Conservation (phyloP, 2,329 filamentous ascomycete genomes). For the Alternaria sp. region DNA sequence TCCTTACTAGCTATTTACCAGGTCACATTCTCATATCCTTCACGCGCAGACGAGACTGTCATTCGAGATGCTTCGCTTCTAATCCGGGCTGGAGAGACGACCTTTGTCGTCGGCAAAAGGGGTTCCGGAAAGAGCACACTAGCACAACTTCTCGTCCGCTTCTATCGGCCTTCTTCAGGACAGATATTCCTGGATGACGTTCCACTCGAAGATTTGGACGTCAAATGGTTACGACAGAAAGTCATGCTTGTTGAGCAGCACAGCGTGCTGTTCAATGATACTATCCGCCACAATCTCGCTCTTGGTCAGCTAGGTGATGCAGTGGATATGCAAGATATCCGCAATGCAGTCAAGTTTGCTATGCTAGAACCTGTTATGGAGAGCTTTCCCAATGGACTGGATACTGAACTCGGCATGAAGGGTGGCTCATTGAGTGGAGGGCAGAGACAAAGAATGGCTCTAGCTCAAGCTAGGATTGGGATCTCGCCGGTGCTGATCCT, state of each 20-base stretch:
- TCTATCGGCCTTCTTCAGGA: conserved; percentile 73
- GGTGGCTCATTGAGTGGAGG: conserved; percentile 80
- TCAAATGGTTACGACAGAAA: conserved; percentile 76
- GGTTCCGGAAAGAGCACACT: conserved; percentile 94
- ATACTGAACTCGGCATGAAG: conserved; percentile 74
- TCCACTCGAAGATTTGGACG: conserved; percentile 66
- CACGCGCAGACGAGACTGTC: conserved; percentile 65
- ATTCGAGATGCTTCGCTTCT: conserved; percentile 68
- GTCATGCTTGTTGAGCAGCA: conserved; percentile 83
- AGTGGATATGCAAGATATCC: conserved; percentile 63
- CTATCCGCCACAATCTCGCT: conserved; percentile 77
- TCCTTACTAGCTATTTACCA: conserved; percentile 46
- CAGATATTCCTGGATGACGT: conserved; percentile 72
- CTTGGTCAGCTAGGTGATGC: conserved; percentile 66
- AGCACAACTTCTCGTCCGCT: conserved; percentile 76
- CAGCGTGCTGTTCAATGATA: conserved; percentile 81
- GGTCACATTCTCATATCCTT: conserved; percentile 85
- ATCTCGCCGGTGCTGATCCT: conserved; percentile 82
- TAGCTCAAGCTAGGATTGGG: conserved; percentile 78
- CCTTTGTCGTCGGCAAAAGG: conserved; percentile 83
- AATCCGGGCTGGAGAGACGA: conserved; percentile 75
- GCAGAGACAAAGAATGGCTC: conserved; percentile 79
- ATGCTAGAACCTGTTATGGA: conserved; percentile 72
- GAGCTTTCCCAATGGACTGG: conserved; percentile 70
- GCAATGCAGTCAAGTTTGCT: conserved; percentile 68